Percentiles rank a stretch among this genome's conserved stretches.
phyloP scores from a whole-genome alignment of 148 eudicot genomes.

The Arbutus unedo region DNA sequence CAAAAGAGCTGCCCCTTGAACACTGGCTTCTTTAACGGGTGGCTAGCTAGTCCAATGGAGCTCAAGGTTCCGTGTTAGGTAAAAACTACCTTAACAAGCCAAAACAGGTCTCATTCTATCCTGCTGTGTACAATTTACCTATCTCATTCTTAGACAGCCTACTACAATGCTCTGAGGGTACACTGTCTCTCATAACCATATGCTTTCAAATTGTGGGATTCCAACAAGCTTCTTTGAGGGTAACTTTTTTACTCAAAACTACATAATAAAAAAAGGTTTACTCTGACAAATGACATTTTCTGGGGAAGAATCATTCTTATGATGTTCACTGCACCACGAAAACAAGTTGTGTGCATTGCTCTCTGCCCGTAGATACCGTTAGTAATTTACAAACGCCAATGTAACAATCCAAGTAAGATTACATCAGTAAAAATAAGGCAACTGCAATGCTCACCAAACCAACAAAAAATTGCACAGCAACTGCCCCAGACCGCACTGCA shows the following conservation, averaged over 20 bases:
- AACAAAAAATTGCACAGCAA: slow-evolving; percentile 93
- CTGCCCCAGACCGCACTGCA: slow-evolving; percentile 74
- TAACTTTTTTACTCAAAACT: not conserved
- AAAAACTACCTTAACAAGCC: not conserved
- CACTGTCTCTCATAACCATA: not conserved
- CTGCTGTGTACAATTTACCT: not conserved
- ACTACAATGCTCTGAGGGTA: not conserved
- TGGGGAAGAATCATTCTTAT: not conserved
- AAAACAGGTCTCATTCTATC: not conserved
- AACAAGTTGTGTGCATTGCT: not conserved
- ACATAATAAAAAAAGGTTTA: not conserved
- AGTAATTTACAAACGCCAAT: not conserved
- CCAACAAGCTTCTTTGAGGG: not conserved
- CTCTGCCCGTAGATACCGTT: not conserved
- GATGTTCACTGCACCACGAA: not conserved
- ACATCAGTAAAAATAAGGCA: not conserved
- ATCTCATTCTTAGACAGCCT: not conserved
- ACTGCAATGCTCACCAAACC: slow-evolving; percentile 69
- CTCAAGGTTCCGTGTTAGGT: not conserved
- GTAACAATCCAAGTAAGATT: not conserved
- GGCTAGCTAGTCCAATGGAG: not conserved
- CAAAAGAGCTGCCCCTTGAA: too few relatives aligned
- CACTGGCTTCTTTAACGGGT: too few relatives aligned
- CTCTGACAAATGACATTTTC: not conserved
- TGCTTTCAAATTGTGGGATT: not conserved